Evolutionary conservation across 208 protist genomes (phyloP).

Genomic region (Crithidia thermophila): DNA sequence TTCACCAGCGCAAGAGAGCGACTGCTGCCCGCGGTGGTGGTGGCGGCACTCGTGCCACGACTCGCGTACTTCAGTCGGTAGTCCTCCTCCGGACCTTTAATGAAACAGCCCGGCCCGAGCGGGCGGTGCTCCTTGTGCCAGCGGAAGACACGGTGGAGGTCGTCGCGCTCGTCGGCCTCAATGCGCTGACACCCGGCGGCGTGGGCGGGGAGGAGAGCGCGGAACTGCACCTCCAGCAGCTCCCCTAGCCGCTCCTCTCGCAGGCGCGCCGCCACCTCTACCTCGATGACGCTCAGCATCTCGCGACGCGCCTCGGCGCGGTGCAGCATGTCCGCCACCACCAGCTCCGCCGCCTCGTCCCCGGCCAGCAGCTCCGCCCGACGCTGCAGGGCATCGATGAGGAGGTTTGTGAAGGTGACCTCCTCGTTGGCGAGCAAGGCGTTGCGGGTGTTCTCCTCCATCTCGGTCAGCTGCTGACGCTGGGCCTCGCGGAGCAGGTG

Average conservation of each 20-base stretch:
- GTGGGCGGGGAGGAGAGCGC: conserved; percentile 48
- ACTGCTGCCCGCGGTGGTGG: background rate
- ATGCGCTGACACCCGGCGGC: conserved; percentile 33
- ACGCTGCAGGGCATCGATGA: conserved; percentile 17
- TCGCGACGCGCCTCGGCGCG: conserved; percentile 16
- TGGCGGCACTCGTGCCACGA: background rate
- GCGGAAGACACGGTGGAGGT: conserved; percentile 31
- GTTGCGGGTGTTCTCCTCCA: conserved; percentile 33
- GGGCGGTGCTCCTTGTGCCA: conserved; percentile 62
- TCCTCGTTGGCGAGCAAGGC: conserved; percentile 41
- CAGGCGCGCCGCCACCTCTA: conserved; percentile 25
- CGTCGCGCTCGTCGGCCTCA: conserved; percentile 40
- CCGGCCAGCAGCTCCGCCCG: conserved; percentile 31
- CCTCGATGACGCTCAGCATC: conserved; percentile 56
- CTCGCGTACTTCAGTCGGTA: conserved; percentile 25
- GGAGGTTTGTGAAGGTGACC: conserved; percentile 22
- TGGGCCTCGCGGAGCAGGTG: conserved; percentile 28
- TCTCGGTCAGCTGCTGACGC: conserved; percentile 22
- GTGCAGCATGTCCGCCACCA: conserved; percentile 35
- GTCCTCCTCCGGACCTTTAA: conserved; percentile 32
- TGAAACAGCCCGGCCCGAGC: conserved; percentile 47
- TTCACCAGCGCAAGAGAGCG: background rate
- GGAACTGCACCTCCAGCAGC: conserved; percentile 32
- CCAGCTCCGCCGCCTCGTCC: conserved; percentile 33
- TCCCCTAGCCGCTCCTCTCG: conserved; percentile 42